phyloP scores from a whole-genome alignment of 208 protist species.

The Leishmania braziliensis region DNA sequence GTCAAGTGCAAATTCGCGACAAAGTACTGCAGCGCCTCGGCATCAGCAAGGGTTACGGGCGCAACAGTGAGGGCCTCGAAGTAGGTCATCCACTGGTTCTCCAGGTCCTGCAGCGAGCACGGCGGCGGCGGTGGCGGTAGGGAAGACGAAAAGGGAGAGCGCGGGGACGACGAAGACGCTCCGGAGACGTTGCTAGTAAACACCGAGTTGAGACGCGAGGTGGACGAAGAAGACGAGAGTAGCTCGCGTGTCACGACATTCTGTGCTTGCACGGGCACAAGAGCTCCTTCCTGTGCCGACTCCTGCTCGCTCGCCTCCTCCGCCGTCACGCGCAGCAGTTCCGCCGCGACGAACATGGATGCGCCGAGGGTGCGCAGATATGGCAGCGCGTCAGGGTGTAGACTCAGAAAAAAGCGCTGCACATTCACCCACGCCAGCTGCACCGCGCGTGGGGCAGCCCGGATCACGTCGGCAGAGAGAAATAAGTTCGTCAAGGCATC shows the following conservation, averaged over 20 bases:
- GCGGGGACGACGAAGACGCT: neutral
- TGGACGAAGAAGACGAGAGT: neutral
- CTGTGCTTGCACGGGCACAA: neutral
- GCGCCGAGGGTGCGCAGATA: slow-evolving; percentile 57
- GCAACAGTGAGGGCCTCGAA: slow-evolving; percentile 62
- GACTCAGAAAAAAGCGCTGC: slow-evolving; percentile 44
- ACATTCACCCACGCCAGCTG: slow-evolving; percentile 57
- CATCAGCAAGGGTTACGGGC: slow-evolving; percentile 66
- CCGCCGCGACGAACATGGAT: slow-evolving; percentile 62
- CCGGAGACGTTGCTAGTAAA: neutral
- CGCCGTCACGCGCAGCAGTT: slow-evolving; percentile 31
- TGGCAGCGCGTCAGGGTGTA: slow-evolving; percentile 29
- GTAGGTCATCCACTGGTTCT: slow-evolving; percentile 54
- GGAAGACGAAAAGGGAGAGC: neutral
- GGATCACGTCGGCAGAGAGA: slow-evolving; percentile 75
- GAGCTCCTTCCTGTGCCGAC: neutral
- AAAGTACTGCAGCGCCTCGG: slow-evolving; percentile 50
- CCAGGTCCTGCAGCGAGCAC: slow-evolving; percentile 37
- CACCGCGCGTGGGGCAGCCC: slow-evolving; percentile 44
- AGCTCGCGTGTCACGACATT: neutral
- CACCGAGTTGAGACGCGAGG: neutral
- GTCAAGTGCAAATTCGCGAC: slow-evolving; percentile 43
- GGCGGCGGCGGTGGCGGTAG: neutral
- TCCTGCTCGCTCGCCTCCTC: slow-evolving; percentile 20
- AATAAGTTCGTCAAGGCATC: slow-evolving; percentile 73